A percentile compares a stretch with the other conserved stretches of the same genome.
phyloP scores from a whole-genome alignment of 768 basidiomycete species.

The Fomitopsis serialis region DNA sequence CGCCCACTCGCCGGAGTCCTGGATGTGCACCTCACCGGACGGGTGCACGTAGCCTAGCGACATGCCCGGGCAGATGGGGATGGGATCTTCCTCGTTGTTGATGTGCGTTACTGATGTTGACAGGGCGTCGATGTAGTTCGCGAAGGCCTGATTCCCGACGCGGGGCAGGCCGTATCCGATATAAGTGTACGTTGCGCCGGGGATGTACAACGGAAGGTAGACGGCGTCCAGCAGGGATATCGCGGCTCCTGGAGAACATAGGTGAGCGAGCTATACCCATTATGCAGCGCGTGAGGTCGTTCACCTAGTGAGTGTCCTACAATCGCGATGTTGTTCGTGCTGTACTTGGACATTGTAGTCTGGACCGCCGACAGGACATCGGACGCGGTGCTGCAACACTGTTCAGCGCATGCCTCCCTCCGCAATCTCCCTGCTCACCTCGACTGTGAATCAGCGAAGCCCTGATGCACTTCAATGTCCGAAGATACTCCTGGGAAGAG shows the following conservation, averaged over 20 bases:
- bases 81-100: conserved; percentile 43
- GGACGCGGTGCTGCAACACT: conserved; percentile 29
- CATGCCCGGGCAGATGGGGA: conserved; percentile 27
- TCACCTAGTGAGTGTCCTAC: conserved; percentile 38
- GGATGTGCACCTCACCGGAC: conserved; percentile 32
- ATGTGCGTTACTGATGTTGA: conserved; percentile 42
- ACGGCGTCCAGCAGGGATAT: conserved; percentile 46
- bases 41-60: conserved; percentile 45
- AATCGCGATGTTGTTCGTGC: conserved; percentile 34
- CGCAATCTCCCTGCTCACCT: conserved; percentile 23
- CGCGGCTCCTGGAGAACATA: conserved; percentile 36
- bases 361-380: conserved; percentile 42
- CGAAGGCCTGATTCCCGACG: conserved; percentile 56
- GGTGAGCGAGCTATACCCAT: neutral
- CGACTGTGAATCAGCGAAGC: conserved; percentile 41
- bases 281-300: neutral
- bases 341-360: conserved; percentile 29
- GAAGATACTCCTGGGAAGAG: conserved; percentile 46
- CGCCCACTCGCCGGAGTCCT: conserved; percentile 45
- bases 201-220: conserved; percentile 46
- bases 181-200: conserved; percentile 26
- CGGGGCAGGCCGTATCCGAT: conserved; percentile 28
- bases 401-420: neutral
- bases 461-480: conserved; percentile 36
- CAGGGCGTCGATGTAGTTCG: conserved; percentile 46